Evolutionary conservation across 192 early-diverging fungal genomes (phyloP), one percentile per base, ranked within the genome.

Genomic region (Coemansia sp.): DNA sequence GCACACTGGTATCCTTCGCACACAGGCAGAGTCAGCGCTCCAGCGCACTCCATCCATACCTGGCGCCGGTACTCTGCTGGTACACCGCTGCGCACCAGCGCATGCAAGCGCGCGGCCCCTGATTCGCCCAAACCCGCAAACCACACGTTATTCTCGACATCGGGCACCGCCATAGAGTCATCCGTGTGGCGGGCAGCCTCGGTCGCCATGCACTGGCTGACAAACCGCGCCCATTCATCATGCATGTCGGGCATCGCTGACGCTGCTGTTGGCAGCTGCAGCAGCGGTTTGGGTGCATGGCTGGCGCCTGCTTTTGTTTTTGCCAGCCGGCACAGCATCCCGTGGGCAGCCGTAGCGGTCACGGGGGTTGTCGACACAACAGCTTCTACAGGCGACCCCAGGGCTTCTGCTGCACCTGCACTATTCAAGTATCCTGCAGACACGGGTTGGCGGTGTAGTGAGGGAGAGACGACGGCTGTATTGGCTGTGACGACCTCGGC

Each of bases 31-130:
- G 68, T 73, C 57, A 75, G 59, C 4, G 78, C 78, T 4, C 67
- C 78, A 2, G 73, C 57, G 41, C 78, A 72, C 67, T 81, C 78
- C 73, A 81, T 75, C 78, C 78, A 81, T 56, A 75, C 70, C 66
- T 75, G 78, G 18, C 45, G 45, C 45, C 45, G 45, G 17, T 48
- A 48, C 45, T 65, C 61, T 33, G 22, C 52, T 8, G 78, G 78
- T 38, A 79, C 56, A 57, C 78, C 78, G 22, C 62, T 51, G 41
- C 68, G 65, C 12, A 71, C 66, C 37, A 79, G 78, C 6, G 56
- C 56, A 14, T 67, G 59, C 14, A 79, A 43, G 41, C 52, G 69
- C 51, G 57, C 57, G 18, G 37, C 14, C 39, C 37, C 64, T 4
- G 45, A 8, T 3, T 66, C 43, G 17, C 22, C 63, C 36, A 74